A percentile compares a stretch with the other conserved stretches of the same genome.
phyloP scores from a whole-genome alignment of 169 alveolate species.

The Amoebophrya sp. region DNA sequence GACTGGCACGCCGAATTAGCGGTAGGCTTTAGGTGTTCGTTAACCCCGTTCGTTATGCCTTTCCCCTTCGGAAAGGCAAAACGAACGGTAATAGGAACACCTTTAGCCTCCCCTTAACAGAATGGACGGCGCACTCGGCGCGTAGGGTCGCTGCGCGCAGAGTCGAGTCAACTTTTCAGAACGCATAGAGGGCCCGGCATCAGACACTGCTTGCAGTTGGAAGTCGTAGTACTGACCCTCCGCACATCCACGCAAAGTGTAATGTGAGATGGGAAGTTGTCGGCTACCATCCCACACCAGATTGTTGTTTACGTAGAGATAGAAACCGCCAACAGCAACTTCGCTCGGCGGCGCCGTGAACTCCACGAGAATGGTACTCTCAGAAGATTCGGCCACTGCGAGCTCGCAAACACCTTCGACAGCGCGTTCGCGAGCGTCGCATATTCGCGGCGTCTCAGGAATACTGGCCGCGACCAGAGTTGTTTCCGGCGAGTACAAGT shows the following conservation, averaged over 20 bases:
- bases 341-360: not conserved
- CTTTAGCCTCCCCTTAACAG: too few relatives aligned
- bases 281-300: not conserved
- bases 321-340: not conserved
- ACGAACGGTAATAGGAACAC: too few relatives aligned
- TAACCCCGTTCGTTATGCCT: too few relatives aligned
- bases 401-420: not conserved
- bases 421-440: not conserved
- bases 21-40: too few relatives aligned
- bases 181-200: not conserved
- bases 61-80: too few relatives aligned
- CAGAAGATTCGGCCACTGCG: conserved; percentile 1
- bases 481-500: not conserved
- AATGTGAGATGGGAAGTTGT: not conserved
- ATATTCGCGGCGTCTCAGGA: conserved; percentile 27
- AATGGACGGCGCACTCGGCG: conserved; percentile 6
- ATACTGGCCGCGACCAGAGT: not conserved
- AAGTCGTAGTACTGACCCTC: not conserved
- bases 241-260: not conserved
- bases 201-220: not conserved
- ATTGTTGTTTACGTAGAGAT: not conserved
- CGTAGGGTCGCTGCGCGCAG: conserved; percentile 6
- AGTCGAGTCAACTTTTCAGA: not conserved
- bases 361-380: not conserved
- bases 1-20: not conserved